phyloP scores from a whole-genome alignment of 2,329 filamentous ascomycete species.

The Chalaropsis ovoidea region DNA sequence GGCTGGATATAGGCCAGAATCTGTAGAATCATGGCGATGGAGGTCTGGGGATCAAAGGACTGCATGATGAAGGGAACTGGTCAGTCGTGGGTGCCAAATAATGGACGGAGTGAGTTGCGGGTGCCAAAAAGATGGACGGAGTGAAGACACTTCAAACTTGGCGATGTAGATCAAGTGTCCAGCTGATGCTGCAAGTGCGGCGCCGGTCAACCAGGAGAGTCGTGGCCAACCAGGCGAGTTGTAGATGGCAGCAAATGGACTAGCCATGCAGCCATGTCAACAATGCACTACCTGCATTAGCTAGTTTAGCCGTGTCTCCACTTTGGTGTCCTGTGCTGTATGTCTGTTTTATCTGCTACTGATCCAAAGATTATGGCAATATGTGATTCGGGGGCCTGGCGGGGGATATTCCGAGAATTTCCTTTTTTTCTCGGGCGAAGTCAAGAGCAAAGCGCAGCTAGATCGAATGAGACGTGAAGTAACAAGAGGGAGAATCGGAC shows the following conservation, averaged over 20 bases:
- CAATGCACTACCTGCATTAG: background rate
- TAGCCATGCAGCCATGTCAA: background rate
- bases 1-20: conserved; percentile 20
- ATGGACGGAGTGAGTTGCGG: background rate
- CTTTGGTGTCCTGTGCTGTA: background rate
- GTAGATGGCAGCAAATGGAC: background rate
- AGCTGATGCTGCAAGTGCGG: too few relatives aligned
- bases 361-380: too few relatives aligned
- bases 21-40: background rate
- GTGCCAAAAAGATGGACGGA: background rate
- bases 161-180: too few relatives aligned
- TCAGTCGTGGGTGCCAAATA: background rate
- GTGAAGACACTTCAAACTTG: too few relatives aligned
- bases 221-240: too few relatives aligned
- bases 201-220: too few relatives aligned
- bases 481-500: too few relatives aligned
- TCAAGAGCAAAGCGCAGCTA: background rate
- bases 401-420: background rate
- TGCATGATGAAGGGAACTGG: background rate
- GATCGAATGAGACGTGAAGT: too few relatives aligned
- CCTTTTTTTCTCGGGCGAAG: background rate
- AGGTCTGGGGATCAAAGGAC: background rate
- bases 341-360: too few relatives aligned
- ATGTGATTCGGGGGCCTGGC: too few relatives aligned
- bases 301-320: background rate